These are phyloP conservation scores for Chalara sp. DNA, from an alignment of 2,329 filamentous ascomycete genomes.

Conservation along the genomic window DNA sequence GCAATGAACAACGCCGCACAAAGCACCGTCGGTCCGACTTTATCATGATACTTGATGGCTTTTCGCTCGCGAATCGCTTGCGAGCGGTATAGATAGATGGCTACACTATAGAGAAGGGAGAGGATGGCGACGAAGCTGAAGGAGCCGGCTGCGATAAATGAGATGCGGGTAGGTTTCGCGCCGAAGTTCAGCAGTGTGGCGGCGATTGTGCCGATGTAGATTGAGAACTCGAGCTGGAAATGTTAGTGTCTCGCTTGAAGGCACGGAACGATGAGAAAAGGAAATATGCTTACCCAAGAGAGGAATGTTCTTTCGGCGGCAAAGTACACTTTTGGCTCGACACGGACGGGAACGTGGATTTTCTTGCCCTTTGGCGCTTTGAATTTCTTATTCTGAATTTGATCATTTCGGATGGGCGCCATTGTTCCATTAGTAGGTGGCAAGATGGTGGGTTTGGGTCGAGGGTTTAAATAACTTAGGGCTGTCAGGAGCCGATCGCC, in stretches of 20 bases:
- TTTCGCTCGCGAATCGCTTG: conserved; percentile 74
- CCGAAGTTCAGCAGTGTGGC: conserved; percentile 80
- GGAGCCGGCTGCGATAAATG: conserved; percentile 63
- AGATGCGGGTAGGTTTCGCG: conserved; percentile 44
- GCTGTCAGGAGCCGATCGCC: conserved; percentile 10
- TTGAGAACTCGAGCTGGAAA: conserved; percentile 80
- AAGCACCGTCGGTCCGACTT: conserved; percentile 72
- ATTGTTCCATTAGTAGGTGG: conserved; percentile 49
- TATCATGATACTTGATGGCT: conserved; percentile 89
- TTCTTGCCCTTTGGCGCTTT: conserved; percentile 77
- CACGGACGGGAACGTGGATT: conserved; percentile 91
- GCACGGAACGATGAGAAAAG: too few relatives aligned
- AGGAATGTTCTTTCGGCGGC: conserved; percentile 94
- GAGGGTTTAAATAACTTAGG: conserved; percentile 11
- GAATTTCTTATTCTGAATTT: conserved; percentile 54
- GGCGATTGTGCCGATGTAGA: conserved; percentile 85
- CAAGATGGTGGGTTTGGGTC: conserved; percentile 30
- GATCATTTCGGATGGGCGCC: conserved; percentile 45
- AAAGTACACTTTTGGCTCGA: conserved; percentile 97
- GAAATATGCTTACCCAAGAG: conserved; percentile 62
- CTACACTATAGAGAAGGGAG: conserved; percentile 75
- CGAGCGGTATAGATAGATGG: conserved; percentile 83
- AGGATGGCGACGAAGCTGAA: conserved; percentile 79
- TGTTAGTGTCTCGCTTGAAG: conserved; percentile 9
- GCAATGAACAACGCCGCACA: conserved; percentile 68